These are phyloP conservation scores for Leccinum imitatum DNA, from an alignment of 768 basidiomycete species.

Conservation along the genomic window DNA sequence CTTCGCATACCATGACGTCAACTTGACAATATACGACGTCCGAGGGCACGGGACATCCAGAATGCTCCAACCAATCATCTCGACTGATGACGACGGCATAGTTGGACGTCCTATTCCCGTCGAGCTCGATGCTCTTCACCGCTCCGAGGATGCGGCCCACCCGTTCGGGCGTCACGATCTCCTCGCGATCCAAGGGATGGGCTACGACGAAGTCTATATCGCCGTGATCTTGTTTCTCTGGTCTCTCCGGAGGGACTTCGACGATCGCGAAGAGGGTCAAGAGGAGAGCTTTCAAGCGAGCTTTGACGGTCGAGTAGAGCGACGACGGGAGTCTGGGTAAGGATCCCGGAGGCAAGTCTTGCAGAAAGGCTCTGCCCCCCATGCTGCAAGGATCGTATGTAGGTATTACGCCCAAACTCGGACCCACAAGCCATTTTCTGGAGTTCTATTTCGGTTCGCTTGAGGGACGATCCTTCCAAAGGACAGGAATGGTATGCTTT, in stretches of 20 bases:
- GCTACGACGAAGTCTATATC: conserved; percentile 70
- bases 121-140: conserved; percentile 43
- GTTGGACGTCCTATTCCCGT: conserved; percentile 59
- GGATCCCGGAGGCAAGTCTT: conserved; percentile 39
- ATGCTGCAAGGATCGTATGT: conserved; percentile 37
- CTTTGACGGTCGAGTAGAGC: conserved; percentile 53
- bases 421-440: conserved; percentile 1
- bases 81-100: conserved; percentile 51
- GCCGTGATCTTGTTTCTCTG: conserved; percentile 60
- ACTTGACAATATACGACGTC: conserved; percentile 45
- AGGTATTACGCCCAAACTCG: neutral
- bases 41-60: conserved; percentile 4
- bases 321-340: conserved; percentile 64
- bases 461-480: conserved; percentile 19
- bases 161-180: conserved; percentile 33
- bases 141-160: conserved; percentile 49
- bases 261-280: conserved; percentile 49
- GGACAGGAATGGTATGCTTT: conserved; percentile 12
- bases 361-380: conserved; percentile 71
- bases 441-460: conserved; percentile 1
- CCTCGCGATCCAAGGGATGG: conserved; percentile 32
- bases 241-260: conserved; percentile 58
- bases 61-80: conserved; percentile 38
- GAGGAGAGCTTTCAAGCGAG: conserved; percentile 42
- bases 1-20: conserved; percentile 59